Conservation (phyloP, 78 protist species). For the Chrysochromulina tobinii region DNA sequence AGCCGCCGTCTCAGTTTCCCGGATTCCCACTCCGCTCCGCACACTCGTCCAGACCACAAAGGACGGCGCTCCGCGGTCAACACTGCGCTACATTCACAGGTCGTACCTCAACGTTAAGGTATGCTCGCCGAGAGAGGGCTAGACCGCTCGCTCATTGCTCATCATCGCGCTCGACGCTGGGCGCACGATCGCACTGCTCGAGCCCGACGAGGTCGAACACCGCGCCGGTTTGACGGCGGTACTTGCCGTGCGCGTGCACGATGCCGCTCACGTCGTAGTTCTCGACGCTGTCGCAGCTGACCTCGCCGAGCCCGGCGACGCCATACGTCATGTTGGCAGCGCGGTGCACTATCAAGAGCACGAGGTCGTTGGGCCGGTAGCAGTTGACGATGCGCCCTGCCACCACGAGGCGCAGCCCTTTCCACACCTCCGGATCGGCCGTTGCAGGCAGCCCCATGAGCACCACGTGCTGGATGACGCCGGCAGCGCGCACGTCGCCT, state of each 20-base stretch:
- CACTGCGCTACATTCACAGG: no score
- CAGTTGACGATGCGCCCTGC: neutral
- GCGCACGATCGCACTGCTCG: no score
- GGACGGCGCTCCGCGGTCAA: no score
- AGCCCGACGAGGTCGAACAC: no score
- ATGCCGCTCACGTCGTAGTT: neutral
- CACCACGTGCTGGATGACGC: neutral
- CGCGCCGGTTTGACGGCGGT: no score
- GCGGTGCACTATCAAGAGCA: neutral
- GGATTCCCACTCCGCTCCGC: no score
- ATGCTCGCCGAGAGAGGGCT: no score
- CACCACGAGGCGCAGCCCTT: neutral
- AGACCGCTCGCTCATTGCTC: no score
- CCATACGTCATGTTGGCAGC: neutral
- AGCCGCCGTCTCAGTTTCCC: no score
- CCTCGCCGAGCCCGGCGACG: neutral
- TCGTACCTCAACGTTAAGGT: no score
- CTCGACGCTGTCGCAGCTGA: neutral
- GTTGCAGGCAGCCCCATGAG: neutral
- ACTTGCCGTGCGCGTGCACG: neutral
- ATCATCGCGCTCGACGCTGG: no score
- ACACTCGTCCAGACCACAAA: no score
- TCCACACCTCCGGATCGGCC: neutral
- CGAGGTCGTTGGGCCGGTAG: neutral
- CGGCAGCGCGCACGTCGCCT: neutral